These are phyloP conservation scores for Cutaneotrichosporon daszewskae DNA, from an alignment of 1,284 basidiomycete genomes.

Conservation along the genomic window DNA sequence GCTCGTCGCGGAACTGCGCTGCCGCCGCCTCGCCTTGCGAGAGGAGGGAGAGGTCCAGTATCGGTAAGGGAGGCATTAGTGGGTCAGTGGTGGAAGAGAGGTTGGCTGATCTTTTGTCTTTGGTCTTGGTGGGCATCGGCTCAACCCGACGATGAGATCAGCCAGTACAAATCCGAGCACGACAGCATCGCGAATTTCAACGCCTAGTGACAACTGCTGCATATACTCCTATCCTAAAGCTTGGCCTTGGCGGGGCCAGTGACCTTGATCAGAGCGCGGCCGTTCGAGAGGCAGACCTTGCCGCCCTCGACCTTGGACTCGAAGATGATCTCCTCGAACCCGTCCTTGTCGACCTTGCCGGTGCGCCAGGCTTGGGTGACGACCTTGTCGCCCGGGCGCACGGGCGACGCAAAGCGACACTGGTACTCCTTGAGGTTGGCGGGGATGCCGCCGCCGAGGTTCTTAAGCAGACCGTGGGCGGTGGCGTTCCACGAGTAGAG, in stretches of 20 bases:
- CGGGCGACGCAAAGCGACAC: constrained; percentile 16
- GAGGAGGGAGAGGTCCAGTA: constrained; percentile 13
- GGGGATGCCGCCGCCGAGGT: constrained; percentile 11
- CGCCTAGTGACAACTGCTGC: not conserved
- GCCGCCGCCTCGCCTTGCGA: constrained; percentile 2
- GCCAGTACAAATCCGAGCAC: too few relatives aligned
- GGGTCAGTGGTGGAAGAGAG: too few relatives aligned
- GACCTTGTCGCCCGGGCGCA: constrained; percentile 19
- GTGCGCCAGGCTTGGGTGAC: constrained; percentile 12
- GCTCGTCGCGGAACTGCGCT: constrained; percentile 8
- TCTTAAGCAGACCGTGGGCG: constrained; percentile 15
- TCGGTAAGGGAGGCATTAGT: too few relatives aligned
- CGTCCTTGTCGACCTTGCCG: constrained; percentile 16
- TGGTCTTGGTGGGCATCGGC: too few relatives aligned
- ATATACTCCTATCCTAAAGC: constrained; percentile 4
- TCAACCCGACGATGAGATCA: too few relatives aligned
- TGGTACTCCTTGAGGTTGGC: constrained; percentile 19
- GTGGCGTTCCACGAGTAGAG: constrained; percentile 20
- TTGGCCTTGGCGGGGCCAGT: constrained; percentile 8
- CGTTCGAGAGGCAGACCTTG: constrained; percentile 14
- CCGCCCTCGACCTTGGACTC: constrained; percentile 13
- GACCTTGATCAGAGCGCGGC: constrained; percentile 15
- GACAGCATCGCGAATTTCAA: not conserved
- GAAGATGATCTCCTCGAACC: constrained; percentile 18
- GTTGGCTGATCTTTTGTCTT: too few relatives aligned